These are phyloP conservation scores for Agaricus blazei DNA, from an alignment of 768 basidiomycete genomes.

Conservation along the genomic window DNA sequence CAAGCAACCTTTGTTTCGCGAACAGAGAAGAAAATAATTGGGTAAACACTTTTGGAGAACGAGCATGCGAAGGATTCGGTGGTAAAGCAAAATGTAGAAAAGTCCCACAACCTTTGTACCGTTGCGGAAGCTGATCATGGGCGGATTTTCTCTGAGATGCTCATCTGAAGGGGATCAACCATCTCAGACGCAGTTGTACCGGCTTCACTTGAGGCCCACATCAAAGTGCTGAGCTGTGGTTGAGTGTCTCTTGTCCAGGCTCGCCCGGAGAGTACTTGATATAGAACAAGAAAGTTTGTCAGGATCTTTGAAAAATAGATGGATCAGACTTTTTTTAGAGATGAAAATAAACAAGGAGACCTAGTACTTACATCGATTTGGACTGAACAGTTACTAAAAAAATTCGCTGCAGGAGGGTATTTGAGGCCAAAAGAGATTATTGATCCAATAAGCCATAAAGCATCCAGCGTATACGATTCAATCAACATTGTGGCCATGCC, in stretches of 20 bases:
- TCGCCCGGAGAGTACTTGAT: not conserved
- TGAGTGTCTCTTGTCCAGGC: not conserved
- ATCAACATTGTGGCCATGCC: not conserved
- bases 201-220: not conserved
- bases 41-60: no score
- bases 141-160: no score
- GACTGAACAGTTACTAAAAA: not conserved
- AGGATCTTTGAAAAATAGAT: not conserved
- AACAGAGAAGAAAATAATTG: no score
- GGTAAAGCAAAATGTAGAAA: no score
- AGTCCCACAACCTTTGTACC: no score
- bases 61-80: no score
- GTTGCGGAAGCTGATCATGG: no score
- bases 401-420: not conserved
- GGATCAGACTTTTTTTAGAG: no score
- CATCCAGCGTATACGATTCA: slow-evolving; percentile 1
- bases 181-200: no score
- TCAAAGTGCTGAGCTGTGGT: not conserved
- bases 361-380: not conserved
- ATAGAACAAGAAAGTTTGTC: not conserved
- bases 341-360: no score
- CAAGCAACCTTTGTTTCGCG: no score
- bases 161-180: no score
- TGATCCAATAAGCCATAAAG: not conserved
- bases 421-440: not conserved